Evolutionary conservation across 805 yeast species (phyloP).

Genomic region (Wickerhamomyces silvicola): DNA sequence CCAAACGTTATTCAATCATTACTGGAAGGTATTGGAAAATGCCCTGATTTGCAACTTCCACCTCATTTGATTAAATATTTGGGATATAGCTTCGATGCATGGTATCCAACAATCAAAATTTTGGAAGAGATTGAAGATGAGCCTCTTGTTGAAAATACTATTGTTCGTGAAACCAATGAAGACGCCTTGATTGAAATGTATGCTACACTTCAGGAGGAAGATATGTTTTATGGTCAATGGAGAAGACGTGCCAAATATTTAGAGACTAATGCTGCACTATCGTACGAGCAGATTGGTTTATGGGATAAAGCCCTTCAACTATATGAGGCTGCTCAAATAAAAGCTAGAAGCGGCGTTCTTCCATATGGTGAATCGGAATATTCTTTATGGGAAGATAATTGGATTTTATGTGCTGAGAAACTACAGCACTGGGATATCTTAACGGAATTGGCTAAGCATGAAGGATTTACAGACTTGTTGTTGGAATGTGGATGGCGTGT

Average conservation of each 20-base stretch:
- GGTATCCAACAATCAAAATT: constrained; percentile 85
- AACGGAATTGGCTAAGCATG: constrained; percentile 95
- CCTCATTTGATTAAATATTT: constrained; percentile 89
- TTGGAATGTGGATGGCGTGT: constrained; percentile 99
- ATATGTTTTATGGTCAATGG: constrained; percentile 97
- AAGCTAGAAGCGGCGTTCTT: constrained; percentile 89
- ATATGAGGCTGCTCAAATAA: constrained; percentile 94
- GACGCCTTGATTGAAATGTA: constrained; percentile 91
- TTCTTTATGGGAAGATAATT: constrained; percentile 95
- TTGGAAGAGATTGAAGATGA: constrained; percentile 62
- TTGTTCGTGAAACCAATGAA: constrained; percentile 75
- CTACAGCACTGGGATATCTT: constrained; percentile 97
- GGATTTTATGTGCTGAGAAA: constrained; percentile 96
- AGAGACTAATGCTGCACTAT: constrained; percentile 87
- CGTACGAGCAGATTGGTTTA: constrained; percentile 90
- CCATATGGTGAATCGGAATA: constrained; percentile 96
- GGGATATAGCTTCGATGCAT: constrained; percentile 80
- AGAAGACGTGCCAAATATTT: constrained; percentile 90
- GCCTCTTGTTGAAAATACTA: constrained; percentile 60
- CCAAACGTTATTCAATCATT: constrained; percentile 85
- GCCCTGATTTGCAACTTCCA: constrained; percentile 74
- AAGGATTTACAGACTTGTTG: constrained; percentile 90
- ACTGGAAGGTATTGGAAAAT: constrained; percentile 73
- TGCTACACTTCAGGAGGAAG: constrained; percentile 85
- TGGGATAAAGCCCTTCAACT: constrained; percentile 93